Base-by-base conservation (phyloP, 2,329 filamentous ascomycete genomes). In the Plectosphaerella sp. region DNA sequence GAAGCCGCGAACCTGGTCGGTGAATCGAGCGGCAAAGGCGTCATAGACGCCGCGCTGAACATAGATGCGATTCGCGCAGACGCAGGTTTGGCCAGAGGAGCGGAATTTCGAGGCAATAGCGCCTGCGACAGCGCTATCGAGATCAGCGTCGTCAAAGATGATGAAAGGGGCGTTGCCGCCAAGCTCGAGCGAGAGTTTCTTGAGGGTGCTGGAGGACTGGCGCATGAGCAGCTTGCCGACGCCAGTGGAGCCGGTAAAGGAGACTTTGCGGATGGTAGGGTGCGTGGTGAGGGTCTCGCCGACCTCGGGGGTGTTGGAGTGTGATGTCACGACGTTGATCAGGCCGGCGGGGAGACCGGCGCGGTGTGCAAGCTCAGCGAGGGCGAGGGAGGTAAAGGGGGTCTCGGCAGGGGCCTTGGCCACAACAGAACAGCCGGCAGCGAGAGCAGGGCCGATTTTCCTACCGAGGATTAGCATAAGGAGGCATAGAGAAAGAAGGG, bases 141-240 rank as follows among this genome's bases (percentile, higher is more conserved):
- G 73, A 65, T 97, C 90, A 18, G 93, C 89, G 64, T 97, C 93
- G 64, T 97, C 91, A 64, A 97, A 97, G 35, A 97, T 91, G 59
- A 97, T 97, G 67, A 97, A 96, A 1, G 93, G 93, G 0, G 93
- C 89, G 67, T 97, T 97, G 47, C 93, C 94, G 51, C 93, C 93
- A 1, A 97, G 86, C 68, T 97, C 93, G 68, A 96, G 88, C 0
- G 89, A 94, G 41, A 86, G 67, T 59, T 84, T 81, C 80, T 97
- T 97, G 60, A 97, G 74, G 0, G 91, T 96, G 41, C 82, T 80
- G 0, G 91, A 83, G 11, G 88, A 87, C 71, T 97, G 92, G 74
- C 89, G 88, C 91, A 97, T 96, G 51, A 99, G 82, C 7, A 87
- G 76, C 67, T 86, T 87, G 33, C 84, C 84, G 37, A 88, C 83